phyloP scores from a whole-genome alignment of 306 rosid genomes.

The Dryas drummondii region DNA sequence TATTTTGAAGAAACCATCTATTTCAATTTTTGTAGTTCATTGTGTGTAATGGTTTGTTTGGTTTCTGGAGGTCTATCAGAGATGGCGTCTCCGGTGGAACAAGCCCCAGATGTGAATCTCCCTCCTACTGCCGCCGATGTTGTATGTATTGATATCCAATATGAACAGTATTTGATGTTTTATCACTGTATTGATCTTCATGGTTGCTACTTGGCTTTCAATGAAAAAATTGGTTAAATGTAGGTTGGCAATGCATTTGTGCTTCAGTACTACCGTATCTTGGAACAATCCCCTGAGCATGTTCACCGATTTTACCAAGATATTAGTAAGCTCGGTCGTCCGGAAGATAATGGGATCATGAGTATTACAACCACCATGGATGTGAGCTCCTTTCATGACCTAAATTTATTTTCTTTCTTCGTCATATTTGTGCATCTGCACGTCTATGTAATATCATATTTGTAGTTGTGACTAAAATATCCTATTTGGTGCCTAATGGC shows the following conservation, averaged over 20 bases:
- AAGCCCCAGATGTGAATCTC: constrained; percentile 26
- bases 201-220: constrained; percentile 17
- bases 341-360: constrained; percentile 60
- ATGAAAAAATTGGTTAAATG: constrained; percentile 2
- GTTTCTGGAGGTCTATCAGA: constrained; percentile 24
- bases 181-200: neutral
- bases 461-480: neutral
- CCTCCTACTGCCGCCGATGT: constrained; percentile 63
- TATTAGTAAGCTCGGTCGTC: constrained; percentile 76
- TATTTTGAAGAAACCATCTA: neutral
- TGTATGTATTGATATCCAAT: constrained; percentile 42
- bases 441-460: neutral
- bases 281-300: constrained; percentile 74
- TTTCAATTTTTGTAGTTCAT: neutral
- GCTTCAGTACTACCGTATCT: constrained; percentile 76
- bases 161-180: neutral
- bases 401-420: neutral
- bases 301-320: constrained; percentile 89
- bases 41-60: constrained; percentile 19
- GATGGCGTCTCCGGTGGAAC: constrained; percentile 70
- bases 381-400: constrained; percentile 42
- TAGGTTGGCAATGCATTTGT: constrained; percentile 94
- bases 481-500: neutral
- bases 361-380: constrained; percentile 67
- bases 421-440: neutral